A percentile compares a stretch with the other conserved stretches of the same genome.
These are phyloP conservation scores for Nothophaeocryptopus gaeumannii DNA, from an alignment of 2,329 filamentous ascomycete species.

Conservation along the genomic window DNA sequence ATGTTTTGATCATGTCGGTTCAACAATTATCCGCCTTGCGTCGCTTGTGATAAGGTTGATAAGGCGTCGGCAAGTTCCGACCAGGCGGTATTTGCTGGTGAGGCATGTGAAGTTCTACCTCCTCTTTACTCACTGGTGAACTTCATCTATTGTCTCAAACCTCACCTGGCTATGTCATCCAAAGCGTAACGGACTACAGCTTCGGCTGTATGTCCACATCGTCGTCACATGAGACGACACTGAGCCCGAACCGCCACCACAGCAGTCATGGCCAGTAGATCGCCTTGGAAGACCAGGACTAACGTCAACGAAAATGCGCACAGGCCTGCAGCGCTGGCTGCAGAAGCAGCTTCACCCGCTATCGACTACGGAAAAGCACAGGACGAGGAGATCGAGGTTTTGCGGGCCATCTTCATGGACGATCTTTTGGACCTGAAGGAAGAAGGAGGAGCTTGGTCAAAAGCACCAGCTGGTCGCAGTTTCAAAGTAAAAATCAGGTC, in stretches of 20 bases:
- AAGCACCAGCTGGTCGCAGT: conserved; percentile 74
- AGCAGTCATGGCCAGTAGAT: conserved; percentile 48
- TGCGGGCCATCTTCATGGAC: conserved; percentile 84
- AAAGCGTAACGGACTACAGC: conserved; percentile 39
- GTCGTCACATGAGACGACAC: conserved; percentile 17
- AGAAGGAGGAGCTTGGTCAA: conserved; percentile 75
- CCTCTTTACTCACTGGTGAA: too few relatives aligned
- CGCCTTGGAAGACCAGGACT: conserved; percentile 39
- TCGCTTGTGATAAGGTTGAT: too few relatives aligned
- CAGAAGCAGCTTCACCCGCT: conserved; percentile 27
- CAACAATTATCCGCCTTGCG: too few relatives aligned
- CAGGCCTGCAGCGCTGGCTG: conserved; percentile 14
- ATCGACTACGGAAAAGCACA: conserved; percentile 80
- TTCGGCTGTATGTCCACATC: conserved; percentile 45
- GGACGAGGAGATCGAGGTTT: conserved; percentile 78
- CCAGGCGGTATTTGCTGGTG: too few relatives aligned
- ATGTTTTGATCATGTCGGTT: too few relatives aligned
- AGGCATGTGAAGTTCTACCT: too few relatives aligned
- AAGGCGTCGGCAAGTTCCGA: too few relatives aligned
- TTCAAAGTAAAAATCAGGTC: conserved; percentile 79
- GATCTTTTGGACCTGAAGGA: conserved; percentile 60
- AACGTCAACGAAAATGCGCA: conserved; percentile 27
- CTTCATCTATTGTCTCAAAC: background rate
- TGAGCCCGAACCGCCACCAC: conserved; percentile 9
- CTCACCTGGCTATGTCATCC: conserved; percentile 14